Evolutionary conservation across 2,329 filamentous ascomycete species (phyloP), one percentile per base, ranked within the genome.

Genomic region (Colletotrichum ledebouriae): DNA sequence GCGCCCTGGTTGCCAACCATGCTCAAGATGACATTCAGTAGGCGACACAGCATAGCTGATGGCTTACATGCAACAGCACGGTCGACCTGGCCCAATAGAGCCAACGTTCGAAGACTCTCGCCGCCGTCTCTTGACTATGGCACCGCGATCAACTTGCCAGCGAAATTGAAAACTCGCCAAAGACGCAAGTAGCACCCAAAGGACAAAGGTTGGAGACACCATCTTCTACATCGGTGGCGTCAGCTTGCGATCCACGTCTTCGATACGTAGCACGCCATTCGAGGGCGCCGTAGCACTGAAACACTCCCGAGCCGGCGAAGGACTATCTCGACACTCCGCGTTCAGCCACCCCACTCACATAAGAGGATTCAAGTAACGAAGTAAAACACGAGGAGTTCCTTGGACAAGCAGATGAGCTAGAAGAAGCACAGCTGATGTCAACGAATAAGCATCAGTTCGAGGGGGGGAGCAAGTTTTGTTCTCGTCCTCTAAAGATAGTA

Each of bases 91-190:
- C 39, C 39, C 39, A 42, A 42, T 42, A 42, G 39, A 42, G 39
- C 39, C 39, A 42, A 15, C 39, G 11, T 15, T 42, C 39, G 39
- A 42, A 42, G 39, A 42, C 11, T 42, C 39, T 42, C 39, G 39
- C 39, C 39, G 39, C 39, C 39, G 39, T 42, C 39, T 42, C 39
- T 42, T 42, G 39, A 42, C 39, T 42, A 42, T 42, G 39, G 39
- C 39, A 42, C 39, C 11, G 39, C 11, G 39, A 42, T 42, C 39
- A 42, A 42, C 10, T 42, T 42, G 39, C 39, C 11, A 42, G 39
- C 39, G 39, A 42, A 42, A 42, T 42, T 42, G 39, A 42, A 42
- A 42, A 42, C 39, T 42, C 39, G 39, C 39, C 39, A 42, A 42
- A 42, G 39, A 42, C 39, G 39, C 39, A 42, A 42, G 39, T 42